Conservation (phyloP, 345 rosid genomes). For the Sonneratia caseolaris region DNA sequence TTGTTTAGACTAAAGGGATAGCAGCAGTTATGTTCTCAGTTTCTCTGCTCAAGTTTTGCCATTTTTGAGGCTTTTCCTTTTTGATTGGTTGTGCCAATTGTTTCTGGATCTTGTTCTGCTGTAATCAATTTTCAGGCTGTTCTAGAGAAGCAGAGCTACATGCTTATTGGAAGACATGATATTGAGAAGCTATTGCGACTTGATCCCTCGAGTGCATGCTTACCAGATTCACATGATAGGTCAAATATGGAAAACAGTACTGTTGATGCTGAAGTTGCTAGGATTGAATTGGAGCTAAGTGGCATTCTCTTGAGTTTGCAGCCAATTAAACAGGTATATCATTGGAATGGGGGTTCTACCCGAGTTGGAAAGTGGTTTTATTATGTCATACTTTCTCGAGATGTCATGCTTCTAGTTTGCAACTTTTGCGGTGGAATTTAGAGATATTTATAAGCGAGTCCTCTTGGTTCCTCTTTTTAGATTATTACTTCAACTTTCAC, state of each 20-base stretch:
- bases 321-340: constrained; percentile 75
- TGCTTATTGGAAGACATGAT: constrained; percentile 96
- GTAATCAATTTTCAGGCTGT: constrained; percentile 63
- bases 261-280: constrained; percentile 38
- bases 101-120: constrained; percentile 11
- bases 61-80: not conserved
- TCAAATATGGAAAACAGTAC: constrained; percentile 21
- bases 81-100: not conserved
- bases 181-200: constrained; percentile 88
- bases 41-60: not conserved
- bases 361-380: not conserved
- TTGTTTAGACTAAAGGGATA: not conserved
- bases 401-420: not conserved
- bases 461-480: not conserved
- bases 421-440: not conserved
- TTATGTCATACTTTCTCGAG: not conserved
- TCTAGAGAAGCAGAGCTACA: constrained; percentile 94
- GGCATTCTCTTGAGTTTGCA: constrained; percentile 58
- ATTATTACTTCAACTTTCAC: not conserved
- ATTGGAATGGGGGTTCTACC: not conserved
- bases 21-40: not conserved
- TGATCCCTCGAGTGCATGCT: constrained; percentile 71
- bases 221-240: constrained; percentile 47
- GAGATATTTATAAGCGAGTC: not conserved
- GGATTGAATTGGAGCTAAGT: constrained; percentile 59